These are phyloP conservation scores for Fagopyrum esculentum DNA, from an alignment of 148 eudicot genomes.

Conservation along the genomic window DNA sequence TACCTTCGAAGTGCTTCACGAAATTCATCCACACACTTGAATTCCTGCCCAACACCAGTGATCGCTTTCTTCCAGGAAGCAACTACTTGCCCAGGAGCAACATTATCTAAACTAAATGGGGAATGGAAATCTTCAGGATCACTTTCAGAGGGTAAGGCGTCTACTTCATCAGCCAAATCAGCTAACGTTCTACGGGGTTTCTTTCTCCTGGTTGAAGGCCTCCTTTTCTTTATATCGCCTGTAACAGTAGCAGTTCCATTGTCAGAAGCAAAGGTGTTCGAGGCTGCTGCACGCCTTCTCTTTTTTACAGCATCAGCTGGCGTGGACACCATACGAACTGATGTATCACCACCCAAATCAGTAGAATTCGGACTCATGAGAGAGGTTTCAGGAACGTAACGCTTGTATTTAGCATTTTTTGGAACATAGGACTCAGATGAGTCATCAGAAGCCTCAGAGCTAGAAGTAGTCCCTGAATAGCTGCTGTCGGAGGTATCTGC, in stretches of 20 bases:
- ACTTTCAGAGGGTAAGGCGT: slow-evolving; percentile 3
- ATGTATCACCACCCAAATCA: neutral
- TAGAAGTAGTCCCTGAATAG: neutral
- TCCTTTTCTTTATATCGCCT: slow-evolving; percentile 1
- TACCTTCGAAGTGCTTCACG: slow-evolving; percentile 14
- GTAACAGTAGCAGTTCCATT: neutral
- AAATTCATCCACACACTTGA: slow-evolving; percentile 9
- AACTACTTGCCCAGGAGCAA: slow-evolving; percentile 11
- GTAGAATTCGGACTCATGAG: neutral
- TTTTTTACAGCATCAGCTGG: slow-evolving; percentile 14
- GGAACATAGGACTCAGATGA: slow-evolving; percentile 11
- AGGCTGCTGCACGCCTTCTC: slow-evolving; percentile 13
- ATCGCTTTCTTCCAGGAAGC: slow-evolving; percentile 15
- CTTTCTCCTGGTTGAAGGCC: slow-evolving; percentile 1
- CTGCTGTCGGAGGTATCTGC: slow-evolving; percentile 10
- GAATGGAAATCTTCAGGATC: slow-evolving; percentile 7
- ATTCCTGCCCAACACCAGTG: slow-evolving; percentile 9
- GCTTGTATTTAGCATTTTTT: slow-evolving; percentile 3
- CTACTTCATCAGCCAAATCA: neutral
- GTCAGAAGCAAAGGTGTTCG: neutral
- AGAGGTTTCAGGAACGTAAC: slow-evolving; percentile 9
- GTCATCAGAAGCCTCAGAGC: slow-evolving; percentile 7
- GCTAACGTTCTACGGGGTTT: neutral
- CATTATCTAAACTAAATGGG: slow-evolving; percentile 6
- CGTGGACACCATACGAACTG: slow-evolving; percentile 7